Evolutionary conservation across 441 rosid species (phyloP), one percentile per base, ranked within the genome.

Genomic region (Francoa sonchifolia): DNA sequence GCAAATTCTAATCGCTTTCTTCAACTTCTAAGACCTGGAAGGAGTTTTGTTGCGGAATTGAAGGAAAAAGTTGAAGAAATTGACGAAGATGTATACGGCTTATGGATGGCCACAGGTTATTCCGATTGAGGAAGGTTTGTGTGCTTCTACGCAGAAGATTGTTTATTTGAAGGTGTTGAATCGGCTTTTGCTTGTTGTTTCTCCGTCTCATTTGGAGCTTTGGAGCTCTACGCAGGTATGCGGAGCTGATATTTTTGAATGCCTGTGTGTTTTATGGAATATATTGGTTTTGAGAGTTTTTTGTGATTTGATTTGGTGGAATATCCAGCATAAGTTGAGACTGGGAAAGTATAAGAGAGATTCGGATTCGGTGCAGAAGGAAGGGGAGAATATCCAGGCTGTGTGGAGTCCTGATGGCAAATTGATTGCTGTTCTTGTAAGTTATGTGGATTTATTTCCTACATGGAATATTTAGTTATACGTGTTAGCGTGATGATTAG

Each of bases 21-120:
- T n/a, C n/a, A n/a, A n/a, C n/a, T n/a, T n/a, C n/a, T n/a, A n/a
- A n/a, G n/a, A n/a, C n/a, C n/a, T n/a, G n/a, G n/a, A n/a, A n/a
- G n/a, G n/a, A n/a, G n/a, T n/a, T n/a, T n/a, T n/a, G n/a, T n/a
- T n/a, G n/a, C n/a, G n/a, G n/a, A n/a, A n/a, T n/a, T n/a, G n/a
- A n/a, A n/a, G n/a, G n/a, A n/a, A n/a, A n/a, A n/a, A n/a, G n/a
- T n/a, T n/a, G n/a, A 30, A 13, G 17, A 10, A 31, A 2, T 13
- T 30, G 21, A 51, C 36, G 33, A 66, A 60, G 46, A 76, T 86
- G 96, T 90, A 86, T 60, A 82, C 80, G 96, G 82, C 93, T 15
- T 90, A 86, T 33, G 99, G 99, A 52, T 90, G 89, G 92, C 99
- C 96, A 38, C 99, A 90, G 72, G 94, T 90, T 69, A 82, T 90